phyloP scores from a whole-genome alignment of 2,329 filamentous ascomycete genomes.

The Colletotrichum salicis region DNA sequence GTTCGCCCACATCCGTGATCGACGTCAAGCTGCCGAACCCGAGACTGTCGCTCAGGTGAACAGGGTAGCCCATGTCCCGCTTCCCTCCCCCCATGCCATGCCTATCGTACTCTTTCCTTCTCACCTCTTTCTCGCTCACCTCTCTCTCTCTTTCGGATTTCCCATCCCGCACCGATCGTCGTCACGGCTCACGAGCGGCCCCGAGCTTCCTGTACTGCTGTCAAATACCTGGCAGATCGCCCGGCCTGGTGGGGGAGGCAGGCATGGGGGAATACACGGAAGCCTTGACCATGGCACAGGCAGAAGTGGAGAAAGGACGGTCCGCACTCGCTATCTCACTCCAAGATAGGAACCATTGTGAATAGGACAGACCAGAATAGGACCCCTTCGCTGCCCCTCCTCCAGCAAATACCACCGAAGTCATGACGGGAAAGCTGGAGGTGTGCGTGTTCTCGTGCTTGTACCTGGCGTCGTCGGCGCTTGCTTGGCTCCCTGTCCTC shows the following conservation, averaged over 20 bases:
- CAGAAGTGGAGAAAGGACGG: slow-evolving; percentile 11
- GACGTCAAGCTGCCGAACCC: slow-evolving; percentile 25
- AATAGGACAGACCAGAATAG: neutral
- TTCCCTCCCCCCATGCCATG: neutral
- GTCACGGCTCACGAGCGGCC: neutral
- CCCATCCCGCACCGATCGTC: neutral
- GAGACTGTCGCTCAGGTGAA: slow-evolving; percentile 11
- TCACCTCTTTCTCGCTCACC: no score
- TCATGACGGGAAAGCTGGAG: neutral
- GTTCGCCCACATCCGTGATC: slow-evolving; percentile 24
- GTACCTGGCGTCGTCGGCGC: slow-evolving; percentile 5
- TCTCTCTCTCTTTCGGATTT: neutral
- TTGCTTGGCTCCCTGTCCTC: slow-evolving; percentile 26
- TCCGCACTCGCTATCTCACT: slow-evolving; percentile 2
- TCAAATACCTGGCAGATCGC: neutral
- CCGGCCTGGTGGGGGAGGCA: neutral
- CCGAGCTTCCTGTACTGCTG: neutral
- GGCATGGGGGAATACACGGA: neutral
- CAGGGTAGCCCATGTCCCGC: slow-evolving; percentile 1
- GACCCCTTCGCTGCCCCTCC: neutral
- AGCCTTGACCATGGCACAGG: neutral
- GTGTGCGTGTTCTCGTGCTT: neutral
- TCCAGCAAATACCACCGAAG: neutral
- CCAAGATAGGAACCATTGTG: slow-evolving; percentile 9
- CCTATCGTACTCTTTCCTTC: neutral